Evolutionary conservation across 2,329 filamentous ascomycete genomes (phyloP).

Genomic region (Penicillium sp.): DNA sequence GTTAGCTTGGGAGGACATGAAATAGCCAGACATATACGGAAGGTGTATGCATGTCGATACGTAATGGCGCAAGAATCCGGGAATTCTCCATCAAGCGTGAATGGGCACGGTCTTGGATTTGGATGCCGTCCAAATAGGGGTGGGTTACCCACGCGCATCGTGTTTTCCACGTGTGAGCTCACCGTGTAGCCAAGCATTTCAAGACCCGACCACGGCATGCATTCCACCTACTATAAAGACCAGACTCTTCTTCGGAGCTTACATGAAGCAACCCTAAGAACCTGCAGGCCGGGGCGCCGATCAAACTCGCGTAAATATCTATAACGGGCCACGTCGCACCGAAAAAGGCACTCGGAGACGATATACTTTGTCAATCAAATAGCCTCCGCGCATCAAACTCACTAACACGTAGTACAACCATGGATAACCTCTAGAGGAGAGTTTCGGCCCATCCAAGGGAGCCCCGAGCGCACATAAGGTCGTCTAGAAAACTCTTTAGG

Average conservation of each 20-base stretch:
- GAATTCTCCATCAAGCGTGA: too few relatives aligned
- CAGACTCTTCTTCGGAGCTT: not conserved
- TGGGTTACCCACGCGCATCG: not conserved
- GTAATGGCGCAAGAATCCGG: too few relatives aligned
- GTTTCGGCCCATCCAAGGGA: not conserved
- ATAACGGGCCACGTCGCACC: not conserved
- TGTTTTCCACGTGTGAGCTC: not conserved
- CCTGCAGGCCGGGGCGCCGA: not conserved
- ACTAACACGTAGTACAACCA: not conserved
- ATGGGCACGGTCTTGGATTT: not conserved
- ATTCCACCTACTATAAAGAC: not conserved
- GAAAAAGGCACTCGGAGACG: not conserved
- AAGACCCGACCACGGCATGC: not conserved
- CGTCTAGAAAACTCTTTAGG: not conserved
- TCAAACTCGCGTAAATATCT: not conserved
- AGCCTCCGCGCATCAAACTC: not conserved
- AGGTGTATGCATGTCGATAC: too few relatives aligned
- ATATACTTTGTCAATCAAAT: not conserved
- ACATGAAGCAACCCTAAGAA: not conserved
- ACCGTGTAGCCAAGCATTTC: not conserved
- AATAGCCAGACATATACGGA: too few relatives aligned
- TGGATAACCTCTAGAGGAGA: not conserved
- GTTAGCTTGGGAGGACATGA: slow-evolving; percentile 41
- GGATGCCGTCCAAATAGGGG: not conserved
- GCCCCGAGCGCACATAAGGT: not conserved